phyloP scores from a whole-genome alignment of 768 basidiomycete species.

The Boletales sp. region DNA sequence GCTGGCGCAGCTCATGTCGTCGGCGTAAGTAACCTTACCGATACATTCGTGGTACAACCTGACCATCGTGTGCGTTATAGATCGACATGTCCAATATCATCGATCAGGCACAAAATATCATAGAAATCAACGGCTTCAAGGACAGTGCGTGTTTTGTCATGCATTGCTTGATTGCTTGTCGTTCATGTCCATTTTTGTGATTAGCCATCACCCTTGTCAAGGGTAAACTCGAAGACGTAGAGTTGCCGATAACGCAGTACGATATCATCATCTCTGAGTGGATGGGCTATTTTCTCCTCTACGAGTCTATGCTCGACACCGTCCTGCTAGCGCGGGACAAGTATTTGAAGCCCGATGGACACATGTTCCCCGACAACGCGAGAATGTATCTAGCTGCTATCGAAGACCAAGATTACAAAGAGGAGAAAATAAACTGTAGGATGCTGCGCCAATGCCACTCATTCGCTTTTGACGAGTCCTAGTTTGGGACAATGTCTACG shows the following conservation, averaged over 20 bases:
- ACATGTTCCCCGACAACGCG: constrained; percentile 95
- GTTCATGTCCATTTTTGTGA: constrained; percentile 3
- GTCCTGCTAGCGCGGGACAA: constrained; percentile 95
- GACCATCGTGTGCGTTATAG: constrained; percentile 36
- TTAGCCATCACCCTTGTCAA: constrained; percentile 93
- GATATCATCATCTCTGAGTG: constrained; percentile 99
- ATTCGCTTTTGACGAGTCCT: constrained; percentile 5
- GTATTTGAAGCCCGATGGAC: constrained; percentile 86
- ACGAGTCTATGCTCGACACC: constrained; percentile 99
- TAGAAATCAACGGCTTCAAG: constrained; percentile 94
- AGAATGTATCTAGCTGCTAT: constrained; percentile 93
- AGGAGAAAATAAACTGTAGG: constrained; percentile 97
- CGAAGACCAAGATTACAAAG: constrained; percentile 99
- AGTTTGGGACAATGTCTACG: constrained; percentile 99
- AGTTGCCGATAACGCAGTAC: constrained; percentile 85
- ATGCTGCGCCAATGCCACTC: neutral
- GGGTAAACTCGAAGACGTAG: constrained; percentile 93
- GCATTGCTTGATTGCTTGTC: neutral
- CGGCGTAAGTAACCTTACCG: constrained; percentile 54
- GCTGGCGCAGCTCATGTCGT: constrained; percentile 94
- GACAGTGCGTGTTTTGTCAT: constrained; percentile 66
- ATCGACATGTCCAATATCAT: constrained; percentile 99
- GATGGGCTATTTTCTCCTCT: constrained; percentile 99
- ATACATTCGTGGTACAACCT: constrained; percentile 6
- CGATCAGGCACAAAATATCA: constrained; percentile 96